Evolutionary conservation across 805 yeast genomes (phyloP).

Genomic region (Nakazawaea molendinolei): DNA sequence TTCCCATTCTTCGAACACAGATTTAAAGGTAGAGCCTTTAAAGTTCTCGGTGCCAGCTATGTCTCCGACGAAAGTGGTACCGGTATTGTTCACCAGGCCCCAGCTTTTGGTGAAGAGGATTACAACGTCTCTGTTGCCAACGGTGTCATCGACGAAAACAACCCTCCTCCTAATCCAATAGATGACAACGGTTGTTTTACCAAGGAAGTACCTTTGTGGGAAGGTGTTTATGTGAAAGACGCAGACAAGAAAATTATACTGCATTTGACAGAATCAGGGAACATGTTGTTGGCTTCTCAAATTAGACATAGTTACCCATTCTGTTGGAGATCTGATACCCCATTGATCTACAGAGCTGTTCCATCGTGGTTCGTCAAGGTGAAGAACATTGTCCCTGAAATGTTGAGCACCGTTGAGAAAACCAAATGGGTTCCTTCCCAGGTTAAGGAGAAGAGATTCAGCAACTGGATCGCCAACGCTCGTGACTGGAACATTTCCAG

Average conservation of each 20-base stretch:
- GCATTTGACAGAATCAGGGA: constrained; percentile 69
- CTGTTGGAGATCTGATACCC: constrained; percentile 99
- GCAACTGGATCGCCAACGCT: constrained; percentile 98
- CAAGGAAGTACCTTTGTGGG: constrained; percentile 61
- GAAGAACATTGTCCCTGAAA: constrained; percentile 78
- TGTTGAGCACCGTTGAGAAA: constrained; percentile 76
- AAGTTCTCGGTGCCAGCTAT: constrained; percentile 74
- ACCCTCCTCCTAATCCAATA: constrained; percentile 85
- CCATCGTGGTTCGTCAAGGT: constrained; percentile 99
- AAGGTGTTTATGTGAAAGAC: constrained; percentile 86
- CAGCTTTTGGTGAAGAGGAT: constrained; percentile 99
- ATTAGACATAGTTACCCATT: constrained; percentile 95
- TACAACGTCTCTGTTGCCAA: constrained; percentile 69
- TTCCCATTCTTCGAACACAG: constrained; percentile 74
- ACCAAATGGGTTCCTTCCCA: constrained; percentile 93
- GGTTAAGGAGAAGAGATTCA: constrained; percentile 90
- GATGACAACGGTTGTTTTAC: constrained; percentile 91
- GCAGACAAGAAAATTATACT: constrained; percentile 92
- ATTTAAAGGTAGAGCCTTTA: constrained; percentile 73
- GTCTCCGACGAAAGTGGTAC: constrained; percentile 96
- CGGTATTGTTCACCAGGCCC: constrained; percentile 97
- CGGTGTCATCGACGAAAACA: constrained; percentile 66
- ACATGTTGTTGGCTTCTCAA: constrained; percentile 71
- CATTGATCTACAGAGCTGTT: constrained; percentile 89
- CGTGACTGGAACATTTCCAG: constrained; percentile 99